Evolutionary conservation across 495 filamentous ascomycete genomes (phyloP), one percentile per base, ranked within the genome.

Genomic region (Penicillium desertorum): DNA sequence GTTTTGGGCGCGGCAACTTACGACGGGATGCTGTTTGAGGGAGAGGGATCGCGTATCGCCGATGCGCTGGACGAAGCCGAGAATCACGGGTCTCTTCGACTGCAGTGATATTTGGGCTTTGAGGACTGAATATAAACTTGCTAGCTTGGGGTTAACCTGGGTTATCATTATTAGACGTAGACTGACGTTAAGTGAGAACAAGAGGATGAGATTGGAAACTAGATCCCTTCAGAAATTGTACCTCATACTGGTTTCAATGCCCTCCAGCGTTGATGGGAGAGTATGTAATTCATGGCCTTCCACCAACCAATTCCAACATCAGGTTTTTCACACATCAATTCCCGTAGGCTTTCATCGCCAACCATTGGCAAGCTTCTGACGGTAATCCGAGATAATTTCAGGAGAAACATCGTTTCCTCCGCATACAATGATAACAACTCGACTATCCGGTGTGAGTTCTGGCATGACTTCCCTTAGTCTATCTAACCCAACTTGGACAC

Each of bases 381-480:
- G 78, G 70, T 89, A 97, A 52, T 68, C 70, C 30, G 74, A 76
- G 65, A 97, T 65, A 63, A 86, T 83, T 37, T 88, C 83, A 11
- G 86, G 63, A 5, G 81, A 85, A 45, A 91, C 77, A 66, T 86
- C 87, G 27, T 79, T 85, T 14, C 92, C 92, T 0, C 93, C 92
- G 70, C 92, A 97, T 47, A 96, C 81, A 54, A 96, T 77, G 52
- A 96, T 70, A 16, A 96, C 90, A 16, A 97, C 83, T 58, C 88
- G 91, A 61, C 77, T 86, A 22, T 79, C 74, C 32, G 71, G 69
- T 59, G 57, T 72, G 48, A 90, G 42, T 6, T 68, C 76, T 34
- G 80, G 71, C 1, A 87, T 80, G 10, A 88, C 55, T n/a, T 78
- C 71, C 64, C 75, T 80, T 63, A 86, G 71, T 64, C 88, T 64